Percentiles rank a stretch among this genome's conserved stretches.
Conservation (phyloP, 805 yeast species). For the Ogataea methanolica region DNA sequence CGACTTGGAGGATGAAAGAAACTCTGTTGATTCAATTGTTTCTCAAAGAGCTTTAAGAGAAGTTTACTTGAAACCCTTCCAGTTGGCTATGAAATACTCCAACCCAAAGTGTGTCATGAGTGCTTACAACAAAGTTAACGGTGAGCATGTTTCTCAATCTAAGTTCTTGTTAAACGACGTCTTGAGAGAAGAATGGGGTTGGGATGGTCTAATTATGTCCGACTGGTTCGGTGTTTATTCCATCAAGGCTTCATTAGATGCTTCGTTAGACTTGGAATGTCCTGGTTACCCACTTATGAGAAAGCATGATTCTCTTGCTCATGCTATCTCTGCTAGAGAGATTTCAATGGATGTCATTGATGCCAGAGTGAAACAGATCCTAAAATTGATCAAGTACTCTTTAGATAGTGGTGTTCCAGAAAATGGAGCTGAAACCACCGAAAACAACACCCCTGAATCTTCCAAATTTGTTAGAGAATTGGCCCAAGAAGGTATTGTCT, state of each 20-base stretch:
- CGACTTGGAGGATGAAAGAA: slow-evolving; percentile 56
- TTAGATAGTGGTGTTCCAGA: slow-evolving; percentile 38
- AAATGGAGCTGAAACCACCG: slow-evolving; percentile 31
- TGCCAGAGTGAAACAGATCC: slow-evolving; percentile 43
- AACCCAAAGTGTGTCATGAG: slow-evolving; percentile 58
- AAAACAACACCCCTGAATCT: slow-evolving; percentile 45
- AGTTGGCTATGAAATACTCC: slow-evolving; percentile 49
- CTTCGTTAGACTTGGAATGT: slow-evolving; percentile 63
- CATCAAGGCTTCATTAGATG: slow-evolving; percentile 39
- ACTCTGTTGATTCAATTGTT: slow-evolving; percentile 42
- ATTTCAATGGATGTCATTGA: slow-evolving; percentile 38
- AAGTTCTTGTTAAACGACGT: slow-evolving; percentile 39
- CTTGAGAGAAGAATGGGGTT: slow-evolving; percentile 53
- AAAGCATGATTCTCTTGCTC: slow-evolving; percentile 34
- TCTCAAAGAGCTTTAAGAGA: slow-evolving; percentile 62
- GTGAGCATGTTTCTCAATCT: slow-evolving; percentile 50
- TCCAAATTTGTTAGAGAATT: slow-evolving; percentile 36
- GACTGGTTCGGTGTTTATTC: slow-evolving; percentile 64
- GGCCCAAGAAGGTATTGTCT: slow-evolving; percentile 50
- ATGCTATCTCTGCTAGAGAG: slow-evolving; percentile 38
- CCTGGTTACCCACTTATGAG: slow-evolving; percentile 56
- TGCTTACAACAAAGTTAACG: slow-evolving; percentile 58
- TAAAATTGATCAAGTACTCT: slow-evolving; percentile 43
- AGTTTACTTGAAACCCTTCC: slow-evolving; percentile 60
- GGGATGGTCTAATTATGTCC: slow-evolving; percentile 52